A percentile compares a stretch with the other conserved stretches of the same genome.
These are phyloP conservation scores for Fusarium anthophilum DNA, from an alignment of 2,329 filamentous ascomycete genomes.

Conservation along the genomic window DNA sequence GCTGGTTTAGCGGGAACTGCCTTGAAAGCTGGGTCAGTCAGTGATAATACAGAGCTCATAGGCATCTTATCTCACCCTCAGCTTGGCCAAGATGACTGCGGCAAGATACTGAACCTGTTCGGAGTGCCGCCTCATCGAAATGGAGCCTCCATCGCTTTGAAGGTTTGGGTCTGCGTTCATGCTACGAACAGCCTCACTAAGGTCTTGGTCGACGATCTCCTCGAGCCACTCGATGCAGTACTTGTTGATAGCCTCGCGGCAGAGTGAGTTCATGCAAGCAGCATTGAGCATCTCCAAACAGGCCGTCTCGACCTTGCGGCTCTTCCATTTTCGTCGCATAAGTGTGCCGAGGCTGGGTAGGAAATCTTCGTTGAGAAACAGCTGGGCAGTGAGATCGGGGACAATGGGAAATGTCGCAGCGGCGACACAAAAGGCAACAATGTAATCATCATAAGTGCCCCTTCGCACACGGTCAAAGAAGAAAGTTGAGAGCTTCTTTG, in stretches of 20 bases:
- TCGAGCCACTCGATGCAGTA: constrained; percentile 90
- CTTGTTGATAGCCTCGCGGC: constrained; percentile 84
- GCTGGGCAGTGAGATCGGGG: constrained; percentile 74
- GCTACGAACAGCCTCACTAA: constrained; percentile 61
- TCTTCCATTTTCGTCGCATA: constrained; percentile 84
- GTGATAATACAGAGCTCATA: constrained; percentile 44
- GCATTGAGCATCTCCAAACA: constrained; percentile 91
- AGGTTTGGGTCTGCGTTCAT: constrained; percentile 64
- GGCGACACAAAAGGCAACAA: constrained; percentile 93
- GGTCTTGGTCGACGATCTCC: constrained; percentile 79
- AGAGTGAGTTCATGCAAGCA: constrained; percentile 85
- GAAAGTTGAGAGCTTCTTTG: constrained; percentile 75
- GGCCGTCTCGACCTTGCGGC: constrained; percentile 84
- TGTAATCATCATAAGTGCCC: constrained; percentile 86
- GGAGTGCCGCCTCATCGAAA: constrained; percentile 69
- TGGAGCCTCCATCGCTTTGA: constrained; percentile 68
- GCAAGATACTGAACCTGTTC: constrained; percentile 71
- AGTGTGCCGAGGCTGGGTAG: constrained; percentile 78
- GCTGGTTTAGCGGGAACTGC: constrained; percentile 60
- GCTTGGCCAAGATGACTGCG: constrained; percentile 79
- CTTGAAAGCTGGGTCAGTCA: constrained; percentile 63
- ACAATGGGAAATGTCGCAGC: constrained; percentile 87
- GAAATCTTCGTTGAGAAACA: constrained; percentile 92
- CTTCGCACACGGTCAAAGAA: constrained; percentile 77
- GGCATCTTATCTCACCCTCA: constrained; percentile 58